Evolutionary conservation across 768 basidiomycete genomes (phyloP).

Genomic region (Hygrophoropsis aurantiaca): DNA sequence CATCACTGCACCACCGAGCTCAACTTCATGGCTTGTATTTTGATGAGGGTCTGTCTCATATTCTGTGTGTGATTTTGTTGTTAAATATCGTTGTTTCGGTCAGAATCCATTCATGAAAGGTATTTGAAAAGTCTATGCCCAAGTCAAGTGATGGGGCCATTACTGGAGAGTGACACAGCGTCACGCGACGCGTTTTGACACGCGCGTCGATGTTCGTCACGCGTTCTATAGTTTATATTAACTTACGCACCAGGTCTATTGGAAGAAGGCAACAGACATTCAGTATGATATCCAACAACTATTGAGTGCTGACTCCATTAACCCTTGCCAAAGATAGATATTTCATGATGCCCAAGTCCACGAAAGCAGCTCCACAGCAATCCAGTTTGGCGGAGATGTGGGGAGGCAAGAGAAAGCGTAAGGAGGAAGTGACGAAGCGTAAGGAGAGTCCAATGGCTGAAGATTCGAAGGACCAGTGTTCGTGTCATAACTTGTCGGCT

Average conservation of each 20-base stretch:
- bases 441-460: constrained; percentile 30
- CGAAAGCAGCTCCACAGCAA: constrained; percentile 72
- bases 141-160: too few relatives aligned
- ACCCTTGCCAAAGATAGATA: constrained; percentile 57
- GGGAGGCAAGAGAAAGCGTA: constrained; percentile 46
- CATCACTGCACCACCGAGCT: background rate
- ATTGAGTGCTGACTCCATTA: constrained; percentile 1
- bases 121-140: too few relatives aligned
- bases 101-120: too few relatives aligned
- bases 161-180: constrained; percentile 1
- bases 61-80: too few relatives aligned
- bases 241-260: constrained; percentile 38
- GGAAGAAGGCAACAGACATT: constrained; percentile 74
- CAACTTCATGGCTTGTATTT: too few relatives aligned
- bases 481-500: background rate
- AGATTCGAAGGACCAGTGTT: constrained; percentile 25
- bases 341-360: constrained; percentile 67
- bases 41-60: too few relatives aligned
- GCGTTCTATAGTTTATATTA: constrained; percentile 16
- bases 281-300: constrained; percentile 36
- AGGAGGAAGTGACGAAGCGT: constrained; percentile 23
- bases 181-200: constrained; percentile 6
- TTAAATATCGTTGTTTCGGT: too few relatives aligned
- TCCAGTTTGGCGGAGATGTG: constrained; percentile 78
- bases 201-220: constrained; percentile 21